Conservation (phyloP, 1,284 basidiomycete species). For the Apiotrichum domesticum region DNA sequence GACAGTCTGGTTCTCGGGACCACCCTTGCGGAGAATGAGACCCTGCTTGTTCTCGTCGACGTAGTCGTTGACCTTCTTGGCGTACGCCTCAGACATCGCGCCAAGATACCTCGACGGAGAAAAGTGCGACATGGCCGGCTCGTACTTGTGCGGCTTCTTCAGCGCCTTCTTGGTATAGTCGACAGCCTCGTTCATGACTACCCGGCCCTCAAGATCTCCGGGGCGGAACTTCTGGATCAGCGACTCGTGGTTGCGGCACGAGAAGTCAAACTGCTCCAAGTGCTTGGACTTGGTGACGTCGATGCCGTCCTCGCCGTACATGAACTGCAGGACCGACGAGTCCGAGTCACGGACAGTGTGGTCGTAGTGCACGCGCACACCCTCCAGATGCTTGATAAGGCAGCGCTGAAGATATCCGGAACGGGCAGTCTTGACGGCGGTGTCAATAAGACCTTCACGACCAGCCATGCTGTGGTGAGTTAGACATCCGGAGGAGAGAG, state of each 20-base stretch:
- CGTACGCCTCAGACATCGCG: constrained; percentile 88
- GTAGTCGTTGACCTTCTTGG: constrained; percentile 73
- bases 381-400: constrained; percentile 97
- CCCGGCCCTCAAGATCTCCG: constrained; percentile 54
- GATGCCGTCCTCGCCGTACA: constrained; percentile 93
- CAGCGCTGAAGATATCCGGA: constrained; percentile 98
- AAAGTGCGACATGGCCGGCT: constrained; percentile 71
- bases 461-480: constrained; percentile 80
- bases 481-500: no score
- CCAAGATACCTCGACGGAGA: constrained; percentile 78
- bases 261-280: constrained; percentile 84
- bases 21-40: constrained; percentile 57
- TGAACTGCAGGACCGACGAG: constrained; percentile 88
- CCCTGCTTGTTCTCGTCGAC: constrained; percentile 69
- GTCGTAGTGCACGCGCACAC: constrained; percentile 93
- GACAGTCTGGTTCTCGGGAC: constrained; percentile 48
- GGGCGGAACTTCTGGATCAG: constrained; percentile 71
- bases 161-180: constrained; percentile 85
- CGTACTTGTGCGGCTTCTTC: constrained; percentile 62
- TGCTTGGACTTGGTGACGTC: constrained; percentile 96
- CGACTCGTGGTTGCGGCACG: constrained; percentile 77
- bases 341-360: constrained; percentile 96
- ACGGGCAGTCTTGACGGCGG: constrained; percentile 97
- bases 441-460: constrained; percentile 97
- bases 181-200: constrained; percentile 64